Evolutionary conservation across 129 eudicot species (phyloP).

Genomic region (Tagetes erecta): DNA sequence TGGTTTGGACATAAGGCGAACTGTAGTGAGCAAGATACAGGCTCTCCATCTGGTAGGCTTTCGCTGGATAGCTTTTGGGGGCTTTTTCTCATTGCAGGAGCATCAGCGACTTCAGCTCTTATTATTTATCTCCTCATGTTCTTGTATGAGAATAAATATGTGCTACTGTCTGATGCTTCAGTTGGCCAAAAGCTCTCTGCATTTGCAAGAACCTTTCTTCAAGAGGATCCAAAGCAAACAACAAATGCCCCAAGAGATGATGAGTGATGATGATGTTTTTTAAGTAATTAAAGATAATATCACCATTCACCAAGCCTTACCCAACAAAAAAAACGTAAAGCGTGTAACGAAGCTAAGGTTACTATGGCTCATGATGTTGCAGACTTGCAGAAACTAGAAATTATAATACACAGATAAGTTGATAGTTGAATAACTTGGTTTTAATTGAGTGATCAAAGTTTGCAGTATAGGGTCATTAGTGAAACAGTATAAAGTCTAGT

Average conservation of each 20-base stretch:
- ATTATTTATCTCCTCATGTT: conserved; percentile 31
- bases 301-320: background rate
- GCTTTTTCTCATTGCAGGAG: conserved; percentile 49
- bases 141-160: conserved; percentile 42
- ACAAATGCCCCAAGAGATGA: background rate
- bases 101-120: conserved; percentile 43
- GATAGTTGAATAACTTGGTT: too few relatives aligned
- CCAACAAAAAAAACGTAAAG: background rate
- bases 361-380: conserved; percentile 1
- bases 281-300: conserved; percentile 8
- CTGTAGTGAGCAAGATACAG: conserved; percentile 22
- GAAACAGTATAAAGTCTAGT: too few relatives aligned
- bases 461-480: too few relatives aligned
- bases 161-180: conserved; percentile 31
- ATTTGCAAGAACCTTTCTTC: conserved; percentile 33
- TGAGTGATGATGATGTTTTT: background rate
- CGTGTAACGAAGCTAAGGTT: conserved; percentile 3
- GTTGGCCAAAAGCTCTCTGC: conserved; percentile 29
- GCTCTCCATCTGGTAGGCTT: conserved; percentile 39
- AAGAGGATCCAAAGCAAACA: conserved; percentile 21
- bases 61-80: conserved; percentile 54
- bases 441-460: too few relatives aligned
- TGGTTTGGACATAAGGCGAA: conserved; percentile 29
- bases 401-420: background rate
- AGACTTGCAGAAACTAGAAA: conserved; percentile 19